Percentiles rank a stretch among this genome's conserved stretches.
These are phyloP conservation scores for Fusarium coffeatum DNA, from an alignment of 2,329 filamentous ascomycete species.

Conservation along the genomic window DNA sequence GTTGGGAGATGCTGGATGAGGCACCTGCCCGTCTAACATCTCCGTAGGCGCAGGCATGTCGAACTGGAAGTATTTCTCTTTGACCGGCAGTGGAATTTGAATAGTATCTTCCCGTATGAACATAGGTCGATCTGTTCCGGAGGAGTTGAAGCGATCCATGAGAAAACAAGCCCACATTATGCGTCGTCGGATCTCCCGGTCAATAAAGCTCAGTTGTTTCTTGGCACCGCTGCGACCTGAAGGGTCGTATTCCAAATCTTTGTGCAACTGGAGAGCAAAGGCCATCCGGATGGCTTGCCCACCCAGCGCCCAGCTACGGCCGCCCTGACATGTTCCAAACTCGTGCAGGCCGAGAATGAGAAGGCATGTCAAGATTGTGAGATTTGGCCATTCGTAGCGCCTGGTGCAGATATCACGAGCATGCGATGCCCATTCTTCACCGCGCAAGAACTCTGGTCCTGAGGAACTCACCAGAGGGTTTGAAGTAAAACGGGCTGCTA, in stretches of 20 bases:
- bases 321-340: slow-evolving; percentile 96
- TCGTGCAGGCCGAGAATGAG: slow-evolving; percentile 91
- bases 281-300: slow-evolving; percentile 98
- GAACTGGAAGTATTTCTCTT: slow-evolving; percentile 88
- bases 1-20: slow-evolving; percentile 70
- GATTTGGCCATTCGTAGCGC: slow-evolving; percentile 93
- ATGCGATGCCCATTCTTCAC: slow-evolving; percentile 88
- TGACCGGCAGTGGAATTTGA: slow-evolving; percentile 89
- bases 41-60: slow-evolving; percentile 92
- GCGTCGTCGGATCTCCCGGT: slow-evolving; percentile 89
- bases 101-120: slow-evolving; percentile 92
- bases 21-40: slow-evolving; percentile 77
- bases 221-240: slow-evolving; percentile 69
- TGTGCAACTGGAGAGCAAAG: slow-evolving; percentile 92
- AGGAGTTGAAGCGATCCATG: slow-evolving; percentile 98
- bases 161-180: slow-evolving; percentile 99
- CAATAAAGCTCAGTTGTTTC: slow-evolving; percentile 83
- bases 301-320: slow-evolving; percentile 93
- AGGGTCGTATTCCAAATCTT: slow-evolving; percentile 87
- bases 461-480: slow-evolving; percentile 82
- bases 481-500: slow-evolving; percentile 93
- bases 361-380: slow-evolving; percentile 93
- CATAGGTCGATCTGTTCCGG: slow-evolving; percentile 89
- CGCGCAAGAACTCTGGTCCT: slow-evolving; percentile 81
- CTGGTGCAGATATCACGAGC: slow-evolving; percentile 89